phyloP scores from a whole-genome alignment of 768 basidiomycete genomes.

The Lepiota venenata region DNA sequence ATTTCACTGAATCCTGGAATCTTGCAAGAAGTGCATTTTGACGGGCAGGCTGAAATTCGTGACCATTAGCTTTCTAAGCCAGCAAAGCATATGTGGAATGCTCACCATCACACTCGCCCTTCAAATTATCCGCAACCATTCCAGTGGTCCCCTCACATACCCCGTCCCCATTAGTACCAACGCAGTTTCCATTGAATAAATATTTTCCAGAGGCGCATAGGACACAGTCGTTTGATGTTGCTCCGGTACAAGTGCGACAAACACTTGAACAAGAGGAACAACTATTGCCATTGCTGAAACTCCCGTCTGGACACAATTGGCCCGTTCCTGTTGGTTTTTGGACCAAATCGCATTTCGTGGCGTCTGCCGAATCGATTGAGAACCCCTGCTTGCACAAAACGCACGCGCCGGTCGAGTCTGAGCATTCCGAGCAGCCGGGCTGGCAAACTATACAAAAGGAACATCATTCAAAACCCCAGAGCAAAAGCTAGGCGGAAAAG shows the following conservation, averaged over 20 bases:
- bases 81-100: conserved; percentile 12
- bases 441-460: conserved; percentile 51
- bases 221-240: conserved; percentile 68
- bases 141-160: conserved; percentile 65
- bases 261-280: conserved; percentile 61
- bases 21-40: conserved; percentile 76
- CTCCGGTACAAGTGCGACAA: conserved; percentile 69
- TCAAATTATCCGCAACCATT: conserved; percentile 77
- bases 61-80: conserved; percentile 7
- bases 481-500: background rate
- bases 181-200: conserved; percentile 67
- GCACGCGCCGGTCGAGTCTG: conserved; percentile 66
- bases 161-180: conserved; percentile 60
- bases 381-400: conserved; percentile 69
- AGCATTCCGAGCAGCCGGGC: conserved; percentile 69
- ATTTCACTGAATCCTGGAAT: conserved; percentile 69
- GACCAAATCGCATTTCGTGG: conserved; percentile 59
- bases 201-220: conserved; percentile 62
- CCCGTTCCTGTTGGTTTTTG: conserved; percentile 49
- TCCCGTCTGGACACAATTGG: conserved; percentile 58
- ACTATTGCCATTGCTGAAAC: conserved; percentile 49
- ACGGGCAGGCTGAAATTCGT: conserved; percentile 60
- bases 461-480: background rate
- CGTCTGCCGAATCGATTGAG: conserved; percentile 61
- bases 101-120: conserved; percentile 82